Conservation (phyloP, 1,284 basidiomycete genomes). For the Apiotrichum brassicae region DNA sequence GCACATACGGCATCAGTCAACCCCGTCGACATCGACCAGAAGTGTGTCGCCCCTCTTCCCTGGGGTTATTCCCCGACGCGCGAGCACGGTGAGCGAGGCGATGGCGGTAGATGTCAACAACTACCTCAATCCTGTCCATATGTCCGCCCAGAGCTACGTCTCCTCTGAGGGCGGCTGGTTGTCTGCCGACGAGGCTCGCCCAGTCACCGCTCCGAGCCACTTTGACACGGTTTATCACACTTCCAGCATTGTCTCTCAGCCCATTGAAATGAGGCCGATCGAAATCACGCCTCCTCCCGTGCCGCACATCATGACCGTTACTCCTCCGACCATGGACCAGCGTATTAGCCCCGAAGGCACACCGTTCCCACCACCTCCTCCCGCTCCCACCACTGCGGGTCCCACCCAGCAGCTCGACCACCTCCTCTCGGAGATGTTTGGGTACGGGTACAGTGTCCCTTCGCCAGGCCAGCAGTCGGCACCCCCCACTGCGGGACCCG, state of each 20-base stretch:
- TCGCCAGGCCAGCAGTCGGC: background rate
- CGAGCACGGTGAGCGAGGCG: background rate
- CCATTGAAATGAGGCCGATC: too few relatives aligned
- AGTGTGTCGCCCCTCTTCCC: background rate
- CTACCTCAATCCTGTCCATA: background rate
- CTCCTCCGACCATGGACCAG: background rate
- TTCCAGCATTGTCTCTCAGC: too few relatives aligned
- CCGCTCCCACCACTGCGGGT: background rate
- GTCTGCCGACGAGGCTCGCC: background rate
- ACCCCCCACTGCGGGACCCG: background rate
- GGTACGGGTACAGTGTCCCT: background rate
- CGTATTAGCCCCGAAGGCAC: background rate
- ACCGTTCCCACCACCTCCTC: background rate
- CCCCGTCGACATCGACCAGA: background rate
- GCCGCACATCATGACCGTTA: background rate
- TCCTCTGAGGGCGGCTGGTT: background rate
- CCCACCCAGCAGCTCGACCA: constrained; percentile 3
- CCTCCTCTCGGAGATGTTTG: constrained; percentile 14
- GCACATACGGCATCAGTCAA: constrained; percentile 1
- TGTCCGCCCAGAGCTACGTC: background rate
- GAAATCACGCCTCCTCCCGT: background rate
- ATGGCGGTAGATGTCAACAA: background rate
- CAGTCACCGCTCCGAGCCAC: background rate
- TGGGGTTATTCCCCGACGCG: background rate
- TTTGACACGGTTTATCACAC: too few relatives aligned